Evolutionary conservation across 2,329 filamentous ascomycete species (phyloP).

Genomic region (Penicillium sp.): DNA sequence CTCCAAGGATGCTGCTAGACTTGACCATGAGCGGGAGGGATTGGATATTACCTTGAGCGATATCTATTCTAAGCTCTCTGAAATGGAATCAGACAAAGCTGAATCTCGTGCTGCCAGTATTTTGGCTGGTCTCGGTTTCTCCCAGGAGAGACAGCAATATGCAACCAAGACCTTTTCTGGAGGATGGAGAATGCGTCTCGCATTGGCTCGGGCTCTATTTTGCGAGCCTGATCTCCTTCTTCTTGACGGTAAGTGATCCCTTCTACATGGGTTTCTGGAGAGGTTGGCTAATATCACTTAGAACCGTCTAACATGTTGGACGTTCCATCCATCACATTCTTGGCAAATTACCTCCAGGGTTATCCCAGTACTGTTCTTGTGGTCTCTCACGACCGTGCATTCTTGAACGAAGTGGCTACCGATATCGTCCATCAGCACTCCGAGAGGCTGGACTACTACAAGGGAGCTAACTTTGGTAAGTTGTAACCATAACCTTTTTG

Average conservation of each 20-base stretch:
- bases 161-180: slow-evolving; percentile 98
- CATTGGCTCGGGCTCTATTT: slow-evolving; percentile 90
- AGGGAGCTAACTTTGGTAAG: slow-evolving; percentile 81
- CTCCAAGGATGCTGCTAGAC: slow-evolving; percentile 77
- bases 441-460: slow-evolving; percentile 96
- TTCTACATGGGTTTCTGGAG: not conserved
- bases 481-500: slow-evolving; percentile 6
- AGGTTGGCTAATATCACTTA: slow-evolving; percentile 27
- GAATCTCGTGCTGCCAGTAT: slow-evolving; percentile 95
- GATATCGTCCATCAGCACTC: slow-evolving; percentile 99
- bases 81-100: slow-evolving; percentile 99
- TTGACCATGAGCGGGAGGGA: slow-evolving; percentile 85
- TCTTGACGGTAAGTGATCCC: slow-evolving; percentile 63
- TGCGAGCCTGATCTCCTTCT: slow-evolving; percentile 94
- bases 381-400: slow-evolving; percentile 97
- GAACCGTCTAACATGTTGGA: slow-evolving; percentile 99
- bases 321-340: slow-evolving; percentile 98
- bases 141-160: slow-evolving; percentile 82
- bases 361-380: slow-evolving; percentile 96
- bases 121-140: slow-evolving; percentile 94
- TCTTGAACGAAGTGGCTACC: slow-evolving; percentile 98
- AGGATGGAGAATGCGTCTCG: slow-evolving; percentile 99
- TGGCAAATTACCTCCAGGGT: slow-evolving; percentile 88
- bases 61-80: slow-evolving; percentile 83
- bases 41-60: slow-evolving; percentile 88